These are phyloP conservation scores for Cyclotella cryptica DNA, from an alignment of 108 stramenopile genomes.

Conservation along the genomic window DNA sequence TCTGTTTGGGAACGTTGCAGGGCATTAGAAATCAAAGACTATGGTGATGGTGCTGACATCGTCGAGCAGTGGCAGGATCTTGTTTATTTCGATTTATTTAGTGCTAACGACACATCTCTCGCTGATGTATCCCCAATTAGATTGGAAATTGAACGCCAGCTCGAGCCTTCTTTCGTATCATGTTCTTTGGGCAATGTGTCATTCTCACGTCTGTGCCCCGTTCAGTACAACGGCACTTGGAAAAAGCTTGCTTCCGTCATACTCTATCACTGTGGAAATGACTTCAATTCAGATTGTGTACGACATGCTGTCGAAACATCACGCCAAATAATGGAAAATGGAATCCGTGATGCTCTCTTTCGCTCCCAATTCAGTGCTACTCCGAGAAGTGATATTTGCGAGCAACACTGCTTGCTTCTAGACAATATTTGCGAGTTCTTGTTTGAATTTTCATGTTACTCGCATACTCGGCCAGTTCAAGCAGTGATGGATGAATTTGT, in stretches of 20 bases:
- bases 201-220: conserved; percentile 60
- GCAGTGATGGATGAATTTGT: conserved; percentile 31
- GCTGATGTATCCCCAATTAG: neutral
- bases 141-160: conserved; percentile 5
- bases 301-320: conserved; percentile 54
- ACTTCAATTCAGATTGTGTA: conserved; percentile 23
- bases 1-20: conserved; percentile 29
- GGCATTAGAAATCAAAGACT: conserved; percentile 12
- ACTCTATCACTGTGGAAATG: conserved; percentile 58
- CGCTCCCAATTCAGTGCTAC: conserved; percentile 11
- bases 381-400: conserved; percentile 23
- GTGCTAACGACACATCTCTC: conserved; percentile 24
- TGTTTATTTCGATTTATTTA: conserved; percentile 30
- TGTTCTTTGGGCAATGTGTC: conserved; percentile 52
- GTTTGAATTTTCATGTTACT: conserved; percentile 25
- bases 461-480: neutral
- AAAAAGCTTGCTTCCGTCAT: conserved; percentile 54
- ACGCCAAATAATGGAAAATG: conserved; percentile 70
- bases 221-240: conserved; percentile 53
- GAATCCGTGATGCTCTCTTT: conserved; percentile 55
- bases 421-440: conserved; percentile 35
- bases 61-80: conserved; percentile 45
- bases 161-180: conserved; percentile 23
- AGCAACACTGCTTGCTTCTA: conserved; percentile 24
- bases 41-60: conserved; percentile 8